Evolutionary conservation across 495 filamentous ascomycete species (phyloP), one percentile per base, ranked within the genome.

Genomic region (Talaromyces nanjingensis): DNA sequence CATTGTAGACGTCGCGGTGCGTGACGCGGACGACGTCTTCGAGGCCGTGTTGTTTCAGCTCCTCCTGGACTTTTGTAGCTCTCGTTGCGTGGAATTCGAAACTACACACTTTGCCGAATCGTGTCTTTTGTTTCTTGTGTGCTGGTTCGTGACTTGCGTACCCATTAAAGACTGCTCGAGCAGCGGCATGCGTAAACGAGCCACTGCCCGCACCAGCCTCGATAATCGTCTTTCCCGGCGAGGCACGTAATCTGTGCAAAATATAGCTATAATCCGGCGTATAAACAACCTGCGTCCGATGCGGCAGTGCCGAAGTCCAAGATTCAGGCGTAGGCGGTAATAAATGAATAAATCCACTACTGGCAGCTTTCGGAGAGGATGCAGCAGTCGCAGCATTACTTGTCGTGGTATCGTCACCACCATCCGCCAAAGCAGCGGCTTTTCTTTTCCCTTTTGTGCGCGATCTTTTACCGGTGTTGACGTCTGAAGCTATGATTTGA

Each of bases 231-330:
- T 82, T 84, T 2, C 94, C 96, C 0, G 94, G 92, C 24, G 90
- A 77, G 2, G 87, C 93, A 14, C 91, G 86, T 57, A 98, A 80
- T 55, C 92, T 83, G 71, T 97, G 91, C 24, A 98, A 83, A 42
- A 98, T 88, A 71, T 94, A 98, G 75, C 92, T 96, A 76, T 96
- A 96, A 74, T 98, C 94, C 9, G 96, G 92, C 1, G 91, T 97
- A 71, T 98, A 98, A 66, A 98, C 94, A 57, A 98, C 93, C 75
- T 98, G 94, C 8, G 94, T 98, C 57, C 94, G 84, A 72, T 98
- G 94, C 2, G 93, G 94, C 42, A 98, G 82, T 42, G 88, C 91
- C 27, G 84, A 76, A 0, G 96, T 98, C 94, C 94, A 98, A 16
- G 89, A 79, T 73, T 98, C 94, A 14, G 94, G 91, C 0, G 96